Base-by-base conservation (phyloP, 140 eudicot species). In the Anethum foeniculum region DNA sequence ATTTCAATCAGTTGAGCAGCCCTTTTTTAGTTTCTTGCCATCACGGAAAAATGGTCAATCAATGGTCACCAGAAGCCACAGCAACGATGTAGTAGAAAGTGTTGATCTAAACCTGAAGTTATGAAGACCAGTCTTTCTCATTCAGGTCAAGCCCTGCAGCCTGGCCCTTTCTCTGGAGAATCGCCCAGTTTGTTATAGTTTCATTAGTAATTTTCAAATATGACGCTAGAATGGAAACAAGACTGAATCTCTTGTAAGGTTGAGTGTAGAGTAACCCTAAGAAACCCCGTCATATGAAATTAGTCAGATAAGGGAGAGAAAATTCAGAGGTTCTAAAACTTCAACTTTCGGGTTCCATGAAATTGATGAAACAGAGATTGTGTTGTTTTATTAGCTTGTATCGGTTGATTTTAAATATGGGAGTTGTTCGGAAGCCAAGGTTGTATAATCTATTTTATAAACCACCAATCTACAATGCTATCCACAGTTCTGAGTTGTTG, bases 41-140 rank as follows among this genome's bases (percentile, higher is more conserved):
- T 54, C 82, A 64, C 80, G 83, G 23, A 77, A 76, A 27, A 89
- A 30, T 23, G 84, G 71, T 21, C 83, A 68, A 28, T 62, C 72
- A 32, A 18, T 68, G 30, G 19, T 44, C 46, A 11, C 14, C n/a
- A 16, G 23, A 71, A 76, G 87, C 82, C 78, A 36, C 80, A 79
- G 58, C 77, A 81, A 77, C 79, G 81, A 79, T 48, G 91, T 78
- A 68, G 92, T 68, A 58, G 97, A 86, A 89, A 81, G 74, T 43
- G 84, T 93, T 85, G 94, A 93, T 89, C 93, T 91, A 71, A 87
- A 76, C 75, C 80, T 93, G 80, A 90, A 87, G 92, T 84, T 93
- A 68, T 93, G 85, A 83, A 65, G 28, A 51, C 60, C 28, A 28
- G 15, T 56, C 74, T 36, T 36, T 78, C 32, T 79, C 74, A 60